Evolutionary conservation across 23 red algal genomes (phyloP).

Genomic region (Pyropia haitanensis): DNA sequence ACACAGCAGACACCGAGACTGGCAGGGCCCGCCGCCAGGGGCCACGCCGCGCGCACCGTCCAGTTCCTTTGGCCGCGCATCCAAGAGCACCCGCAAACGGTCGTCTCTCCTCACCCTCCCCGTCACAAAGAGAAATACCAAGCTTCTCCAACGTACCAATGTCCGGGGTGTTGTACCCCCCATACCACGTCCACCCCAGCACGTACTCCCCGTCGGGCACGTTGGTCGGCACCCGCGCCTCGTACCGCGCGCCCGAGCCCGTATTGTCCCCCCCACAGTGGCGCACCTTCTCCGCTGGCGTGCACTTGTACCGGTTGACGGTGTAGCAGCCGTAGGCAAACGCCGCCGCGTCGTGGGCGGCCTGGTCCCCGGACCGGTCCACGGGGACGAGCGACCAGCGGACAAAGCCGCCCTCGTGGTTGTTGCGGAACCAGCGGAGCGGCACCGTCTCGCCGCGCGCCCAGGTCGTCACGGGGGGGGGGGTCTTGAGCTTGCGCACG

Average conservation of each 20-base stretch:
- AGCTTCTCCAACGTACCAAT: too few species aligned
- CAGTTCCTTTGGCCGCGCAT: too few species aligned
- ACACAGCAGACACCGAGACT: too few species aligned
- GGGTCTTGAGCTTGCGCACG: constrained; percentile 2
- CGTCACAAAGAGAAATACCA: too few species aligned
- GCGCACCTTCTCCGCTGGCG: background rate
- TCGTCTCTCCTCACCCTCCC: too few species aligned
- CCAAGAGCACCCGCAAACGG: too few species aligned
- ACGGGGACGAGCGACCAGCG: constrained; percentile 29
- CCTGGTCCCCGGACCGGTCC: constrained; percentile 33
- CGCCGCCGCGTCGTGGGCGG: constrained; percentile 27
- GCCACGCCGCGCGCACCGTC: too few species aligned
- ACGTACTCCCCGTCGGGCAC: constrained; percentile 52
- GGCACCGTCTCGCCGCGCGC: constrained; percentile 22
- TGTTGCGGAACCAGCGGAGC: constrained; percentile 38
- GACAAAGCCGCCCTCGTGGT: constrained; percentile 52
- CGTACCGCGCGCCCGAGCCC: constrained; percentile 20
- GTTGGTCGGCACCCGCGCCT: constrained; percentile 39
- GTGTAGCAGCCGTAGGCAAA: constrained; percentile 44
- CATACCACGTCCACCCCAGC: constrained; percentile 56
- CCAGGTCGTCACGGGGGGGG: constrained; percentile 39
- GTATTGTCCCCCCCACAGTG: constrained; percentile 33
- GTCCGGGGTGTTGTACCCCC: constrained; percentile 2
- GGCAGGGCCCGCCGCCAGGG: too few species aligned
- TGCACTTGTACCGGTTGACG: constrained; percentile 26